These are phyloP conservation scores for Rhipidocladum racemiflorum DNA, from an alignment of 176 grass and related monocot species.

Conservation along the genomic window DNA sequence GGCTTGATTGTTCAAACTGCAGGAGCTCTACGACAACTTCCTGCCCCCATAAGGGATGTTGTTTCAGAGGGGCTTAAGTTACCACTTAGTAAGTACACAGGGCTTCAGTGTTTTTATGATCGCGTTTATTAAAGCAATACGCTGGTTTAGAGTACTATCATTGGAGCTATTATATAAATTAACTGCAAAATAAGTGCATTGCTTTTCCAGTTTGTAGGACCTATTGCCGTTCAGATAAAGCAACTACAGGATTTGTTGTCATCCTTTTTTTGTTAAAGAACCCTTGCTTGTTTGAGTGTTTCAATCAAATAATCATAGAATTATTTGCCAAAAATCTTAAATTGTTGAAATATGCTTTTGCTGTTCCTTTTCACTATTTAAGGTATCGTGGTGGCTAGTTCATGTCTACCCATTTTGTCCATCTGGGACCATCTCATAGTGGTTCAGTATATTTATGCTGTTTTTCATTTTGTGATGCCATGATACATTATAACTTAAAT, in stretches of 20 bases:
- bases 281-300: not conserved
- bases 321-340: slow-evolving; percentile 3
- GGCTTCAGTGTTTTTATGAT: not conserved
- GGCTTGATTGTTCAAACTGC: slow-evolving; percentile 64
- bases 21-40: slow-evolving; percentile 74
- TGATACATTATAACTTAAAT: not conserved
- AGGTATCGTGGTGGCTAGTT: not conserved
- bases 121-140: not conserved
- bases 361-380: not conserved
- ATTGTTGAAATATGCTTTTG: not conserved
- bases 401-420: not conserved
- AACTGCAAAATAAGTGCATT: not conserved
- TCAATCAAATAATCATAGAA: not conserved
- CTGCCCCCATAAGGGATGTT: slow-evolving; percentile 67
- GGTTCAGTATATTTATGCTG: not conserved
- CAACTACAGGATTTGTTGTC: not conserved
- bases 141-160: not conserved
- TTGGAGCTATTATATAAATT: not conserved
- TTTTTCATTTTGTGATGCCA: not conserved
- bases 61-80: slow-evolving; percentile 77
- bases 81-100: slow-evolving; percentile 69
- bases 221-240: slow-evolving; percentile 12
- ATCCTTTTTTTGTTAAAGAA: not conserved
- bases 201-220: not conserved
- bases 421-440: not conserved